Conservation (phyloP, 2,329 filamentous ascomycete genomes). For the Arachnomyces sp. region DNA sequence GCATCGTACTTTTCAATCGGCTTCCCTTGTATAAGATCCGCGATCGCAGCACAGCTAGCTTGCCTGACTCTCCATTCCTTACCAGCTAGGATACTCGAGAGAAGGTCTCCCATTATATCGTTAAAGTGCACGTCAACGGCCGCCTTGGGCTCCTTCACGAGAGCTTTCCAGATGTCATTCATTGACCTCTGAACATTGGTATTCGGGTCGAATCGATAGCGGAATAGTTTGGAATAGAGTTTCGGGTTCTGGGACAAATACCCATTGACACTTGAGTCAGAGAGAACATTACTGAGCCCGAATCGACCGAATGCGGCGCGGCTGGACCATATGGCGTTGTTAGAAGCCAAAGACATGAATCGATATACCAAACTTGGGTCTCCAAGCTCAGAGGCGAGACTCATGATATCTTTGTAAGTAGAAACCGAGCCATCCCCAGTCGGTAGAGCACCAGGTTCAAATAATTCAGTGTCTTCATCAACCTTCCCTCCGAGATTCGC, state of each 20-base stretch:
- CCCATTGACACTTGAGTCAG: conserved; percentile 63
- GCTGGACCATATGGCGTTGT: conserved; percentile 96
- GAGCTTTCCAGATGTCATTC: conserved; percentile 93
- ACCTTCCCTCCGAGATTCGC: conserved; percentile 67
- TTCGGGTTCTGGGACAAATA: conserved; percentile 77
- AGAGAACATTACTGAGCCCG: conserved; percentile 83
- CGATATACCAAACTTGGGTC: conserved; percentile 95
- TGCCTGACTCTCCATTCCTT: conserved; percentile 91
- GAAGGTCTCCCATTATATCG: conserved; percentile 75
- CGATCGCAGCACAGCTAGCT: conserved; percentile 82
- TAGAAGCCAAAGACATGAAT: conserved; percentile 95
- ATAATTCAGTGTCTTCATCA: conserved; percentile 82
- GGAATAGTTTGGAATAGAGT: conserved; percentile 87
- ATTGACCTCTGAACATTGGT: conserved; percentile 87
- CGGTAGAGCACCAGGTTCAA: conserved; percentile 80
- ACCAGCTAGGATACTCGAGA: conserved; percentile 69
- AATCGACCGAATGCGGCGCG: conserved; percentile 91
- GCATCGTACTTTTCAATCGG: conserved; percentile 69
- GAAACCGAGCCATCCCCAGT: conserved; percentile 88
- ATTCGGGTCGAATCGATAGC: conserved; percentile 93
- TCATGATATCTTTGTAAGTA: conserved; percentile 97
- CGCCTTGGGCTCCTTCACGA: conserved; percentile 78
- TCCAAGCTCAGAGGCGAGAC: conserved; percentile 87
- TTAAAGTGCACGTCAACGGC: conserved; percentile 78
- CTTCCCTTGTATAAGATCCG: conserved; percentile 76